These are phyloP conservation scores for Microcyclosporella mali DNA, from an alignment of 2,329 filamentous ascomycete species.

Conservation along the genomic window DNA sequence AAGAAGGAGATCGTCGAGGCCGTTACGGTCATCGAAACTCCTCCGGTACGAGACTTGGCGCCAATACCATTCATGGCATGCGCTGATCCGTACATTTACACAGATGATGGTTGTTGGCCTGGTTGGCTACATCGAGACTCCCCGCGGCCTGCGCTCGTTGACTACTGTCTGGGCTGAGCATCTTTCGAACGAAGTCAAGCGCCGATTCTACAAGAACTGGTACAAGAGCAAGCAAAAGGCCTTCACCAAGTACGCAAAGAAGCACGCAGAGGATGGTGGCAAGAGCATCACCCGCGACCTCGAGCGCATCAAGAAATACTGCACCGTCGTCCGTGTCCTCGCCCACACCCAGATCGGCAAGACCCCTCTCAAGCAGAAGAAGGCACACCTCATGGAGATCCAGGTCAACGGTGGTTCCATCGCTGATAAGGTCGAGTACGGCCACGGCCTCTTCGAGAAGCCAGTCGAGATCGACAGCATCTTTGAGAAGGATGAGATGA, in stretches of 20 bases:
- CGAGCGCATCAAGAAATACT: conserved; percentile 99
- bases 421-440: conserved; percentile 95
- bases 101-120: conserved; percentile 99
- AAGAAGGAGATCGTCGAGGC: conserved; percentile 97
- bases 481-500: conserved; percentile 99
- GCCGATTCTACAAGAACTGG: conserved; percentile 99
- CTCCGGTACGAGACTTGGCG: conserved; percentile 60
- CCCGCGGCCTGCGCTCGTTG: conserved; percentile 96
- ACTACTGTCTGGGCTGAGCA: conserved; percentile 99
- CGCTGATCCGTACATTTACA: conserved; percentile 34
- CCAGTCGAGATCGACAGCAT: conserved; percentile 84
- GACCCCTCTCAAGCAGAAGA: conserved; percentile 99
- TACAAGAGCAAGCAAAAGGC: conserved; percentile 99
- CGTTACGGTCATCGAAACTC: conserved; percentile 81
- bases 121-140: conserved; percentile 99
- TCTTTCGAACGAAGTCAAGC: conserved; percentile 96
- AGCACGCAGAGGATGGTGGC: conserved; percentile 91
- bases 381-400: conserved; percentile 99
- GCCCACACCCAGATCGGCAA: conserved; percentile 99
- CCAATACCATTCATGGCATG: conserved; percentile 62
- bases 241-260: conserved; percentile 99
- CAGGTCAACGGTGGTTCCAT: conserved; percentile 97
- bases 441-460: conserved; percentile 97
- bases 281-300: conserved; percentile 91
- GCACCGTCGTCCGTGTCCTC: conserved; percentile 97